Conservation (phyloP, 179 eudicot species). For the Beta macrorhiza region DNA sequence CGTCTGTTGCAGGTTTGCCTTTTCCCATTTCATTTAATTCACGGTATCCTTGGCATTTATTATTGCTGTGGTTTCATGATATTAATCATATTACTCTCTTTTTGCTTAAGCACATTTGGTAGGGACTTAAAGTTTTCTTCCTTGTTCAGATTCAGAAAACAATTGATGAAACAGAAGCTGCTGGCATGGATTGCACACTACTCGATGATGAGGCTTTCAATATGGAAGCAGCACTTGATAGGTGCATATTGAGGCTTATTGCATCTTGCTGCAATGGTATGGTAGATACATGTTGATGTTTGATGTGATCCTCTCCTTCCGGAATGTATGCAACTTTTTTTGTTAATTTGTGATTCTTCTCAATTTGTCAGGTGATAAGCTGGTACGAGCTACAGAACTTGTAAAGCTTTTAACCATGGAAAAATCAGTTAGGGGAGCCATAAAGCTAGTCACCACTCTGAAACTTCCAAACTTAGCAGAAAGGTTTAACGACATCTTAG, state of each 20-base stretch:
- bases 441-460: constrained; percentile 83
- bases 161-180: constrained; percentile 59
- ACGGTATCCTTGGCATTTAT: background rate
- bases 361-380: constrained; percentile 77
- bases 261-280: constrained; percentile 93
- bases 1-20: constrained; percentile 64
- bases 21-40: background rate
- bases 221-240: constrained; percentile 75
- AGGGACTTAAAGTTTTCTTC: constrained; percentile 1
- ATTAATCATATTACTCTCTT: background rate
- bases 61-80: background rate
- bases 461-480: constrained; percentile 93
- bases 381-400: constrained; percentile 86
- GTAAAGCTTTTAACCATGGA: constrained; percentile 81
- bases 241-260: constrained; percentile 92
- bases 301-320: background rate
- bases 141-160: constrained; percentile 63
- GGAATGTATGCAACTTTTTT: background rate
- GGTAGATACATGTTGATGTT: constrained; percentile 11
- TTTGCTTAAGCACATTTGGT: background rate
- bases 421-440: constrained; percentile 88
- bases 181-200: constrained; percentile 56
- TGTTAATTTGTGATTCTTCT: background rate
- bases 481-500: constrained; percentile 75
- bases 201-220: constrained; percentile 87